These are phyloP conservation scores for Saturnispora zaruensis DNA, from an alignment of 805 yeast genomes.

Conservation along the genomic window DNA sequence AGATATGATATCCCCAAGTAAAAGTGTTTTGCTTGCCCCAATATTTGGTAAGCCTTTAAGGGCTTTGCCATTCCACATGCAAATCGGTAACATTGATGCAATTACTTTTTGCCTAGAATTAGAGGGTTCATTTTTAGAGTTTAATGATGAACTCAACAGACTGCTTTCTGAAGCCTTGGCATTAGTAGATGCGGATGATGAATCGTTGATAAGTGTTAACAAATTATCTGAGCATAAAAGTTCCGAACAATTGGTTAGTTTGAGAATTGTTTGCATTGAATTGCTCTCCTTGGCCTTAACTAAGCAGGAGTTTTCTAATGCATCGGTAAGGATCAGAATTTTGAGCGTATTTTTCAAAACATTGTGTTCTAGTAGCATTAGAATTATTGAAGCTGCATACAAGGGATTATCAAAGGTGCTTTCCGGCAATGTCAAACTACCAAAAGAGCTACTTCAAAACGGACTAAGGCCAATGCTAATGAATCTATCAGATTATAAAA, in stretches of 20 bases:
- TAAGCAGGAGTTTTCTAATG: slow-evolving; percentile 66
- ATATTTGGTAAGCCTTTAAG: slow-evolving; percentile 94
- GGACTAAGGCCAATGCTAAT: slow-evolving; percentile 93
- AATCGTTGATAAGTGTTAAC: slow-evolving; percentile 81
- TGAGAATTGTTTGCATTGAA: slow-evolving; percentile 84
- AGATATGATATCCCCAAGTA: slow-evolving; percentile 73
- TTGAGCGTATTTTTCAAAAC: slow-evolving; percentile 94
- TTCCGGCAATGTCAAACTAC: slow-evolving; percentile 78
- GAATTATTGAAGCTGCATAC: slow-evolving; percentile 90
- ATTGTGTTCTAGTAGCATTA: slow-evolving; percentile 72
- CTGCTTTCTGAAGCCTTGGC: slow-evolving; percentile 85
- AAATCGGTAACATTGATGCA: slow-evolving; percentile 96
- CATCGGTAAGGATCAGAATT: slow-evolving; percentile 70
- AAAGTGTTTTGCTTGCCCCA: slow-evolving; percentile 76
- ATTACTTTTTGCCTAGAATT: slow-evolving; percentile 83
- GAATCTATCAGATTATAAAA: slow-evolving; percentile 90
- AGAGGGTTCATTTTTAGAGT: slow-evolving; percentile 72
- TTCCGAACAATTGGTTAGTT: slow-evolving; percentile 75
- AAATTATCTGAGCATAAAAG: slow-evolving; percentile 81
- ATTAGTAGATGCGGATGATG: slow-evolving; percentile 95
- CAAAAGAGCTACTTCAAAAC: slow-evolving; percentile 89
- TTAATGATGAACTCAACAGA: slow-evolving; percentile 82
- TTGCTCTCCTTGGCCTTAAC: slow-evolving; percentile 75
- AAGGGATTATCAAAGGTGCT: slow-evolving; percentile 76
- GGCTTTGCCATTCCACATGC: slow-evolving; percentile 97